phyloP scores from a whole-genome alignment of 495 filamentous ascomycete genomes.

The Aspergillus coremiiformis region DNA sequence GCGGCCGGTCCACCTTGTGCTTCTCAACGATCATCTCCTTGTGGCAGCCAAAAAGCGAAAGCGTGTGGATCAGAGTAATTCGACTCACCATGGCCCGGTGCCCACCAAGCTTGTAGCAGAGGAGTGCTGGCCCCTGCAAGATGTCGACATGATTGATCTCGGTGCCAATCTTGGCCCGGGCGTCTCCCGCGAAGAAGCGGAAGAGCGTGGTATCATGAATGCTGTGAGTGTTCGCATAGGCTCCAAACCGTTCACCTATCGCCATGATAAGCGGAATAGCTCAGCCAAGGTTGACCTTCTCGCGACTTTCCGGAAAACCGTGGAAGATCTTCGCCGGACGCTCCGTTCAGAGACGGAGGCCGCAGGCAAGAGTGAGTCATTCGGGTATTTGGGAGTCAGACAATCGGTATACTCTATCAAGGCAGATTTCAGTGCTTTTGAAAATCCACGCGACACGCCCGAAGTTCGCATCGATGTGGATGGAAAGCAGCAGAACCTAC shows the following conservation, averaged over 20 bases:
- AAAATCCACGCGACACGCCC: slow-evolving; percentile 60
- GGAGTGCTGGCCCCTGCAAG: slow-evolving; percentile 87
- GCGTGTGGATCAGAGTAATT: slow-evolving; percentile 59
- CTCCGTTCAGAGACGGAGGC: slow-evolving; percentile 78
- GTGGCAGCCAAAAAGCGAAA: slow-evolving; percentile 88
- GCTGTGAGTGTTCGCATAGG: slow-evolving; percentile 89
- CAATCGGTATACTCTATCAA: slow-evolving; percentile 24
- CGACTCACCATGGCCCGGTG: slow-evolving; percentile 49
- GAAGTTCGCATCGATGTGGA: slow-evolving; percentile 89
- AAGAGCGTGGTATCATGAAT: slow-evolving; percentile 64
- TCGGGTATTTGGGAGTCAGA: slow-evolving; percentile 59
- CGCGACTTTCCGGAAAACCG: slow-evolving; percentile 80
- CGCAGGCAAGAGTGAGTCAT: slow-evolving; percentile 68
- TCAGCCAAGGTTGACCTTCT: slow-evolving; percentile 73
- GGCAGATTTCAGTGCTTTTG: slow-evolving; percentile 51
- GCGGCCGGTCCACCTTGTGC: slow-evolving; percentile 75
- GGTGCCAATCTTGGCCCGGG: slow-evolving; percentile 53
- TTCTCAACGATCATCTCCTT: slow-evolving; percentile 92
- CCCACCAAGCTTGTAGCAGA: slow-evolving; percentile 81
- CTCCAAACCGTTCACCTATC: slow-evolving; percentile 86
- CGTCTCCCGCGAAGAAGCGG: slow-evolving; percentile 45
- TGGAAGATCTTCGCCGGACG: slow-evolving; percentile 80
- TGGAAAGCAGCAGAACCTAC: slow-evolving; percentile 88
- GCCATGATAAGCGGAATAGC: slow-evolving; percentile 66
- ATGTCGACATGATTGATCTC: slow-evolving; percentile 90